Evolutionary conservation across 192 early-diverging fungal genomes (phyloP), one percentile per base, ranked within the genome.

Genomic region (Coemansia sp.): DNA sequence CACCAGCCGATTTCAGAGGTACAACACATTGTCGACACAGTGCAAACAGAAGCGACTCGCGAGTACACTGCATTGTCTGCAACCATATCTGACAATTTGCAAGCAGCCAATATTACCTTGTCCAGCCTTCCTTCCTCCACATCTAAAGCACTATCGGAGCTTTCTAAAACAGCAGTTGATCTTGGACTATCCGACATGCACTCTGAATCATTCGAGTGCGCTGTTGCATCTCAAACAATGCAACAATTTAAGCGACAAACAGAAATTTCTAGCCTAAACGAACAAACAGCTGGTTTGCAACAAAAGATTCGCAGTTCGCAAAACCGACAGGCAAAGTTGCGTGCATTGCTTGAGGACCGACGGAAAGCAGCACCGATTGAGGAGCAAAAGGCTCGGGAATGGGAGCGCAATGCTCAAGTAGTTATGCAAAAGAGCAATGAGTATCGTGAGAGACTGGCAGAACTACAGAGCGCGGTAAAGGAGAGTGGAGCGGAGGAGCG

Each of bases 321-420:
- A 12, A 64, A 56, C 56, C 43, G 76, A 37, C 70, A 69, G 23
- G 22, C 43, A 22, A 54, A 45, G 23, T 37, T 79, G 15, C 63
- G 51, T 12, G 43, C 29, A 23, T 17, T 75, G 41, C 56, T 83
- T 12, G 69, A 66, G 8, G 21, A 60, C 9, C 62, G 72, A 4
- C 15, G 10, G 9, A n/a, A 8, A 12, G 63, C 52, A 4, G 65
- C 65, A 1, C 58, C 66, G 7, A 50, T 73, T 10, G 81, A 83
- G 49, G 66, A 76, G 52, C 75, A 78, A 39, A 83, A 83, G 64
- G 65, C 72, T 1, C 56, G 72, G 2, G 81, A 83, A 43, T 83
- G 81, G 81, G 35, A 53, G 58, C 63, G 75, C 15, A 83, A 83
- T 39, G 61, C 76, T 1, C 52, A 62, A 15, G 62, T 83, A 4